Percentiles rank a stretch among this genome's conserved stretches.
Evolutionary conservation across 192 early-diverging fungal genomes (phyloP).

Genomic region (Physocladia obscura): DNA sequence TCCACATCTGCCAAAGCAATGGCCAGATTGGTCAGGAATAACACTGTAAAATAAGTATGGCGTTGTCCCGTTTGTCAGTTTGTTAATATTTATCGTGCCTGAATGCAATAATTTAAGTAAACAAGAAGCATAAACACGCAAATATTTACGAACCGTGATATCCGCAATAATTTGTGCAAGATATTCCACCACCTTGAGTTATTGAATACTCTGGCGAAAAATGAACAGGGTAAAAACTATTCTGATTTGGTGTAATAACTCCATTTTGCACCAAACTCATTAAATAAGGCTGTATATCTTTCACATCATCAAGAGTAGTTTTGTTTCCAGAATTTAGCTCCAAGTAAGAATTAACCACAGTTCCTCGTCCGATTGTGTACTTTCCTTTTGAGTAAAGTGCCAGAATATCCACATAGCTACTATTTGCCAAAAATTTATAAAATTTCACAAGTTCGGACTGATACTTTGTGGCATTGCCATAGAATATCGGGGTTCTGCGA

Average conservation of each 20-base stretch:
- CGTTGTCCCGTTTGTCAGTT: neutral
- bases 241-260: slow-evolving; percentile 13
- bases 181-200: neutral
- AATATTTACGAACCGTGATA: slow-evolving; percentile 11
- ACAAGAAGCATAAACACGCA: neutral
- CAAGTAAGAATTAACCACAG: neutral
- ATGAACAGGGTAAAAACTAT: slow-evolving; percentile 23
- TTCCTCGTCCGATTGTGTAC: neutral
- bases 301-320: neutral
- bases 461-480: neutral
- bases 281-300: neutral
- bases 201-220: slow-evolving; percentile 8
- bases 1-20: slow-evolving; percentile 24
- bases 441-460: neutral
- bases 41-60: slow-evolving; percentile 31
- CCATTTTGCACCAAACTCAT: slow-evolving; percentile 7
- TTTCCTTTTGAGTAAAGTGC: neutral
- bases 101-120: neutral
- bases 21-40: slow-evolving; percentile 30
- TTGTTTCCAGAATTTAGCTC: neutral
- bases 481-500: neutral
- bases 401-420: neutral
- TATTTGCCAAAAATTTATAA: neutral
- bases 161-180: neutral
- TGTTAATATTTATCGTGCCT: slow-evolving; percentile 8